Base-by-base conservation (phyloP, 148 eudicot species). In the Suaeda aralocaspica region DNA sequence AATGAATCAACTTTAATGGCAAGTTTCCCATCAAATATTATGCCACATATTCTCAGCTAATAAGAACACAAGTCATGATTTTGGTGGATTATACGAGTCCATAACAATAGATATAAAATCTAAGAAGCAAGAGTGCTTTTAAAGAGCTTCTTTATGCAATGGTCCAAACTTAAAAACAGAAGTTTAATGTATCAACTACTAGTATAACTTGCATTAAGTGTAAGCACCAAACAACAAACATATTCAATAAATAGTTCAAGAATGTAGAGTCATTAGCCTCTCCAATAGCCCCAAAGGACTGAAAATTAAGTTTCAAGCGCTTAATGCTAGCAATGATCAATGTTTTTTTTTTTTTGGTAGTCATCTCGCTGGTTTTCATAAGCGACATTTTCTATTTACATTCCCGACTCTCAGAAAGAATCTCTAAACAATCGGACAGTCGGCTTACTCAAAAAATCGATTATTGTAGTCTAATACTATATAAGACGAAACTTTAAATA, bases 161-260 rank as follows among this genome's bases (percentile, higher is more conserved):
- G 68, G 74, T 61, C 74, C 42, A 33, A 61, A 36, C 46, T 29
- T 55, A 29, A 39, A 71, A n/a, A 31, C n/a, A 50, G 10, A 67
- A 21, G 29, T 25, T 52, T 21, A 46, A 11, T 18, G n/a, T 9
- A 45, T 63, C n/a, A 63, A 18, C 66, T 12, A 66, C 30, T 60
- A 36, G 15, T 5, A 21, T 55, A 59, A 24, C 29, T 63, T 39
- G 50, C 25, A 63, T 36, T 51, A 49, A 63, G 25, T 71, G 45
- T 33, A 19, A 49, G 46, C 22, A 36, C 60, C 66, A 48, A 60
- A 29, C 75, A 64, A 46, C 39, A 42, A 57, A 3, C 10, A 13
- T 16, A 70, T 18, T 28, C 16, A 1, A 0, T 3, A 16, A 56
- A 26, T 26, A 41, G 31, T 56, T n/a, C 72, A 25, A 46, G 36